Evolutionary conservation across 345 rosid species (phyloP), one percentile per base, ranked within the genome.

Genomic region (Schrenkiella parvula): DNA sequence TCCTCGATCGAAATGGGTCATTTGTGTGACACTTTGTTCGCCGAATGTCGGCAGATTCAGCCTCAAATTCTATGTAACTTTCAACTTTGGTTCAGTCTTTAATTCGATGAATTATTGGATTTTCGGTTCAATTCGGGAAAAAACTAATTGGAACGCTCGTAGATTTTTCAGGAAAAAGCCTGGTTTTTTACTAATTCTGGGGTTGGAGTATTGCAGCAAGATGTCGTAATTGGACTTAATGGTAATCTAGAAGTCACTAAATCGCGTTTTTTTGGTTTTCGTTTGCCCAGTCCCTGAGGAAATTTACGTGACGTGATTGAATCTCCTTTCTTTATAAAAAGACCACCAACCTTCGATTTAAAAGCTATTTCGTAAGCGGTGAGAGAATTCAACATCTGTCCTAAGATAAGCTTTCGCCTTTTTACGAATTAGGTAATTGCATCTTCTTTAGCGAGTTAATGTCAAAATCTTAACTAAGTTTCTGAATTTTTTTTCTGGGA

Each of bases 301-400:
- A 19, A 60, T 4, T 51, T 31, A 74, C 73, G 62, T 67, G 42
- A 43, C 73, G 73, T 74, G 73, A 28, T 74, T 74, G 68, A 67
- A 67, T 74, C 73, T 39, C 3, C 39, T 62, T 67, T 46, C 78
- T 66, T 48, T 73, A 48, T 48, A 66, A 13, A 34, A 29, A 5
- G 3, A 56, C 11, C 26, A 73, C 72, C 78, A 37, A 48, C 67
- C 62, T 66, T 58, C 10, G 23, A 47, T 25, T 63, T 21, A 13
- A 42, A 34, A 55, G 42, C 72, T 23, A 43, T 64, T 58, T 74
- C 67, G 1, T 44, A 29, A 59, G 48, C 74, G 39, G 63, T 68
- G 48, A 32, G 28, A 60, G 5, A 19, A 1, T 42, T 39, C 68
- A 67, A 67, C 52, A 51, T 37, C 60, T 73, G 6, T 56, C 23